Conservation (phyloP, 768 basidiomycete genomes). For the Plicaturopsis crispa region DNA sequence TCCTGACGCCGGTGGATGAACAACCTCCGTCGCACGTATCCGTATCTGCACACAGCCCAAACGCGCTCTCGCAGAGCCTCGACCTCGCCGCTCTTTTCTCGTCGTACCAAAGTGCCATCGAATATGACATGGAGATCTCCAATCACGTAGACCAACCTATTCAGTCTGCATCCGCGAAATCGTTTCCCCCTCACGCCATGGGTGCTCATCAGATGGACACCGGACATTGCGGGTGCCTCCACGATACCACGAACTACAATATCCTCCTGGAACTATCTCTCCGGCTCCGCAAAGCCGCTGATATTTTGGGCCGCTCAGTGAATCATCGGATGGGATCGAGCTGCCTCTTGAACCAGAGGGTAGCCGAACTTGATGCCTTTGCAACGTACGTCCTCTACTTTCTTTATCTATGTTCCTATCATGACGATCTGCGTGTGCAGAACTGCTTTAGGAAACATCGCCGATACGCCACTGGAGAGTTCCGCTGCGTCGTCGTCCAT, state of each 20-base stretch:
- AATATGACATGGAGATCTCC: too few species aligned
- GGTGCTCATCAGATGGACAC: conserved; percentile 27
- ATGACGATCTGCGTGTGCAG: conserved; percentile 19
- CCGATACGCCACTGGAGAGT: conserved; percentile 13
- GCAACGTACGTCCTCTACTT: conserved; percentile 34
- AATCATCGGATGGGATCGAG: conserved; percentile 23
- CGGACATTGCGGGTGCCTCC: conserved; percentile 51
- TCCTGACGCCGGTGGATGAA: conserved; percentile 41
- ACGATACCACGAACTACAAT: conserved; percentile 45
- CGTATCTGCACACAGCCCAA: conserved; percentile 16
- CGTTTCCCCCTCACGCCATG: too few species aligned
- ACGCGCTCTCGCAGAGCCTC: too few species aligned
- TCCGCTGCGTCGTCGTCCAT: conserved; percentile 10
- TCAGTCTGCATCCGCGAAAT: too few species aligned
- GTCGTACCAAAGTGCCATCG: too few species aligned
- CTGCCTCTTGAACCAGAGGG: conserved; percentile 34
- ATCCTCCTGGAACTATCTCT: conserved; percentile 61
- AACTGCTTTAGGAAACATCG: conserved; percentile 30
- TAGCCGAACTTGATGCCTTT: conserved; percentile 43
- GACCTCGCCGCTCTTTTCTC: conserved; percentile 36
- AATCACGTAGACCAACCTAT: too few species aligned
- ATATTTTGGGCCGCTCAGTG: conserved; percentile 41
- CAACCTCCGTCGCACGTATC: conserved; percentile 24
- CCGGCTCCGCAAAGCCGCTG: conserved; percentile 50
- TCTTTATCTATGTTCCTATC: not conserved